Evolutionary conservation across 257 asterid genomes (phyloP).

Genomic region (Orobanche coerulescens): DNA sequence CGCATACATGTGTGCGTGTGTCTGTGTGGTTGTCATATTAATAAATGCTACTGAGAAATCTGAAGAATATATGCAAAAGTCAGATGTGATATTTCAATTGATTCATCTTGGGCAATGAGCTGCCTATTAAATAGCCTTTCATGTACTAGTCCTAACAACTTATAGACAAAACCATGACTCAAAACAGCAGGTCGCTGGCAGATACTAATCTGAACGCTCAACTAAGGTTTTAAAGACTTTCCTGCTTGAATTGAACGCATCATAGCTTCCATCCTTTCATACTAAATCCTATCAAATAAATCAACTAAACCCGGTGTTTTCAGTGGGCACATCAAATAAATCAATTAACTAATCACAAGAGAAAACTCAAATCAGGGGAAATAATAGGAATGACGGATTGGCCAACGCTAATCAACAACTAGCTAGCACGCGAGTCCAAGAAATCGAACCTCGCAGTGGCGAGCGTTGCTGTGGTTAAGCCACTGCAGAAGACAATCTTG

Average conservation of each 20-base stretch:
- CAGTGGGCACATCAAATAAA: conserved; percentile 14
- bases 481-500: conserved; percentile 96
- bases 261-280: background rate
- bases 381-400: too few species aligned
- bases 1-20: too few species aligned
- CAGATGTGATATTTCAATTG: too few species aligned
- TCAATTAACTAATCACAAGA: background rate
- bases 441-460: conserved; percentile 78
- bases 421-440: background rate
- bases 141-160: background rate
- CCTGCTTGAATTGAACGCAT: background rate
- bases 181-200: too few species aligned
- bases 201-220: too few species aligned
- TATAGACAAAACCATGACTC: background rate
- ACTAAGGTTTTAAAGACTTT: background rate
- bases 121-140: background rate
- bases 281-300: conserved; percentile 9
- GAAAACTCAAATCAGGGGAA: too few species aligned
- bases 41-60: too few species aligned
- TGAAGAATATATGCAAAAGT: too few species aligned
- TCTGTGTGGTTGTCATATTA: too few species aligned
- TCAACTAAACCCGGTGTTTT: background rate
- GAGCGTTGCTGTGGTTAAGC: conserved; percentile 97
- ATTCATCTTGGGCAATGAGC: background rate
- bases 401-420: background rate